Base-by-base conservation (phyloP, 192 early-diverging fungal genomes). In the Kappamyces sp. region DNA sequence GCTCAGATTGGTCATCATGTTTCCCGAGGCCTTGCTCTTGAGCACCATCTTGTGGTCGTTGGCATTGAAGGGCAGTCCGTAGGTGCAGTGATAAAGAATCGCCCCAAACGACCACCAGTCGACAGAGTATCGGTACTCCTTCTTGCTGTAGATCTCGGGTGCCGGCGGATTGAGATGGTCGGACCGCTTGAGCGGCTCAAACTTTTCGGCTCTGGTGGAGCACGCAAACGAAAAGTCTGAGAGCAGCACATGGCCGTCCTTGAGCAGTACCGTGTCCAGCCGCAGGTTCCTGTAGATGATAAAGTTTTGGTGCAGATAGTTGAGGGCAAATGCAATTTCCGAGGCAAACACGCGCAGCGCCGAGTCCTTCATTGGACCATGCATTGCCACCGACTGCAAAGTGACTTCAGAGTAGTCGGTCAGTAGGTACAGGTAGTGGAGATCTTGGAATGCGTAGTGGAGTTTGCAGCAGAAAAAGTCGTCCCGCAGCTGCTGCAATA, bases 41-140 rank as follows among this genome's bases (percentile, higher is more conserved):
- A 72, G 76, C 49, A 90, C 61, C 13, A 69, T 58, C 5, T 83
- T 75, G 40, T 87, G 86, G 9, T 75, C 77, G 41, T 73, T 68
- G 36, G 75, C 88, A 37, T 73, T 64, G 68, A 90, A 91, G 5
- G 88, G 90, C 47, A 87, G 78, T 77, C 47, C 13, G 23, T 4
- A 9, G 39, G 39, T 39, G 32, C 7, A 33, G 40, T 59, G 12
- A 23, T 81, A 88, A 48, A 78, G 62, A 36, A 88, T 68, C 6
- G 86, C 79, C 5, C 86, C 86, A n/a, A 84, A 53, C 40, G 76
- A 76, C 86, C 86, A 88, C 86, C 86, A 84, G 58, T 84, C 64
- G 10, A 72, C 71, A 1, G 65, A 41, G 5, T 54, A 71, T 10
- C 47, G 48, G 48, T 77, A 74, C 12, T 39, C 63, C 15, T 69